Percentiles rank a stretch among this genome's conserved stretches.
phyloP scores from a whole-genome alignment of 2,329 filamentous ascomycete species.

The Penicillium sp. region DNA sequence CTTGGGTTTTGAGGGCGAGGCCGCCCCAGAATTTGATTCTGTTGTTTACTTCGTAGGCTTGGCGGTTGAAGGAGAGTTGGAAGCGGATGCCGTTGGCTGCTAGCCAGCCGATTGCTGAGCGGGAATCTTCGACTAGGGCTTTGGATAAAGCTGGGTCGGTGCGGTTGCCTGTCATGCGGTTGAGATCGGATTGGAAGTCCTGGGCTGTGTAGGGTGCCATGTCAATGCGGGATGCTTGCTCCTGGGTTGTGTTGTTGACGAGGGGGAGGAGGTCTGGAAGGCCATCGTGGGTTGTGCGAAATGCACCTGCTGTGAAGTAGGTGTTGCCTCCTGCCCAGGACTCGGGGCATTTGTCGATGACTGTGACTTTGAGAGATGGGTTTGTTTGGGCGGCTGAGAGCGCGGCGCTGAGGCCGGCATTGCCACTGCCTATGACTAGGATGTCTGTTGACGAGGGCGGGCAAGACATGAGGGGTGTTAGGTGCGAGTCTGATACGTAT shows the following conservation, averaged over 20 bases:
- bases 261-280: constrained; percentile 60
- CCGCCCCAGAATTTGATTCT: constrained; percentile 69
- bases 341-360: constrained; percentile 63
- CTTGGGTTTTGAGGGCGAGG: constrained; percentile 59
- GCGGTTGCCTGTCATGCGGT: constrained; percentile 57
- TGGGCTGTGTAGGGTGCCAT: constrained; percentile 57
- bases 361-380: constrained; percentile 43
- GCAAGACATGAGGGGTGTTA: neutral
- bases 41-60: constrained; percentile 65
- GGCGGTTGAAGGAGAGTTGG: constrained; percentile 64
- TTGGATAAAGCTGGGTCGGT: constrained; percentile 54
- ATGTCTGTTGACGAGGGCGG: constrained; percentile 23
- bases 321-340: constrained; percentile 65
- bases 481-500: no score
- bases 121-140: constrained; percentile 56
- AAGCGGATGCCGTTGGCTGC: constrained; percentile 57
- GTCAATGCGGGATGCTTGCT: constrained; percentile 56
- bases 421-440: constrained; percentile 64
- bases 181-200: constrained; percentile 59
- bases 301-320: constrained; percentile 68
- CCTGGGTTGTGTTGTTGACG: constrained; percentile 59
- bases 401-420: constrained; percentile 65
- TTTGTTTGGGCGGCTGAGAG: constrained; percentile 55
- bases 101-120: constrained; percentile 58
- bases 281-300: constrained; percentile 59